Conservation (phyloP, 768 basidiomycete genomes). For the Russula olivacea region DNA sequence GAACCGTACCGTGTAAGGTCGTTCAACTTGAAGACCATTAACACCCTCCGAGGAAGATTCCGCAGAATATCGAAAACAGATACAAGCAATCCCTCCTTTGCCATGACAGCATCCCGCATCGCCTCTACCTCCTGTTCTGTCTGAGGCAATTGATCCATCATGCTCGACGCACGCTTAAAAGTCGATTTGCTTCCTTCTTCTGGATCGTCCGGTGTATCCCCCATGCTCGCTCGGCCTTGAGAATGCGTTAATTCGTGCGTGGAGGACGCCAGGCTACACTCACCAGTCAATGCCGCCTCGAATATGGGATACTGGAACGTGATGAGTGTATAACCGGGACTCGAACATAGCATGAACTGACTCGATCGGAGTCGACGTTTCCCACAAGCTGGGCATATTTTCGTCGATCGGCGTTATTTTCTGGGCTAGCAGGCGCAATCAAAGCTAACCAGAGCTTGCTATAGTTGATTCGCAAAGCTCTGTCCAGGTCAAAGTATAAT, state of each 20-base stretch:
- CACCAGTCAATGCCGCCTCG: constrained; percentile 88
- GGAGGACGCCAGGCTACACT: background rate
- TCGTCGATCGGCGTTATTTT: constrained; percentile 59
- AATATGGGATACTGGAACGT: constrained; percentile 77
- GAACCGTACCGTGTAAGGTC: constrained; percentile 65
- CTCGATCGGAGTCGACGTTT: constrained; percentile 82
- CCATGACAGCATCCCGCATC: constrained; percentile 76
- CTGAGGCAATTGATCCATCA: constrained; percentile 70
- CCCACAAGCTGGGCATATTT: constrained; percentile 90
- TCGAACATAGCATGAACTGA: constrained; percentile 33
- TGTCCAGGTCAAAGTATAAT: constrained; percentile 85
- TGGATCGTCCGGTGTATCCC: constrained; percentile 50
- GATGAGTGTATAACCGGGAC: constrained; percentile 1
- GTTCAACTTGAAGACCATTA: constrained; percentile 83
- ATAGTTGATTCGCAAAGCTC: constrained; percentile 74
- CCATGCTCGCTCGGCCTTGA: constrained; percentile 59
- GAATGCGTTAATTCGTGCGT: constrained; percentile 8
- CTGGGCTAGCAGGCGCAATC: constrained; percentile 63
- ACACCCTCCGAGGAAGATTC: constrained; percentile 72
- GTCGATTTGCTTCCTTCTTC: constrained; percentile 30
- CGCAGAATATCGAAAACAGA: constrained; percentile 87
- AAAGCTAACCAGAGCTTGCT: constrained; percentile 88
- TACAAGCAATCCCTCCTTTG: constrained; percentile 73
- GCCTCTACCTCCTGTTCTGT: constrained; percentile 73
- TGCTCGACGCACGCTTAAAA: constrained; percentile 63